Evolutionary conservation across 129 eudicot species (phyloP), one percentile per base, ranked within the genome.

Genomic region (Erigeron canadensis): DNA sequence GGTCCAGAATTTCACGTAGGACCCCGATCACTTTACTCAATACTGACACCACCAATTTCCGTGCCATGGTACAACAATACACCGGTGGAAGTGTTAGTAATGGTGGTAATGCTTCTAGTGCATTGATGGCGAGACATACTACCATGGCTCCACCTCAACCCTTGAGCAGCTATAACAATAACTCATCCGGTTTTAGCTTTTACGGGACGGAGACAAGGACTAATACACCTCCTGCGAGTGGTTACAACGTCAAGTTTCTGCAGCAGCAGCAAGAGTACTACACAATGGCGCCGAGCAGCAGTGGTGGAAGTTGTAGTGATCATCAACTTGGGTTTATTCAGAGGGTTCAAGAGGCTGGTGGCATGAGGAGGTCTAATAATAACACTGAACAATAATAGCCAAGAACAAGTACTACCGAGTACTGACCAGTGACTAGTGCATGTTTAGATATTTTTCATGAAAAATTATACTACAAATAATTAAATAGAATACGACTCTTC

Each of bases 21-120:
- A 88, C 91, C 22, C 97, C 97, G 0, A 86, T 87, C 56, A 91
- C 97, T 47, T 75, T 91, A 7, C 86, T 91, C 55, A 91, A 76
- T 75, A 91, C 97, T 4, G 97, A 91, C 82, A 68, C 89, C 18
- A 74, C 95, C 73, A 91, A 91, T 75, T 91, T 91, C 67, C 83
- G 97, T n/a, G 95, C 97, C 78, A 86, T 91, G 97, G 97, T 91
- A 69, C 97, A 91, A 55, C 86, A 79, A 34, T 88, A 83, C 80
- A 91, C 97, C 28, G 97, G 97, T 2, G 88, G 84, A 12, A 7
- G 19, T 10, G 43, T 69, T 34, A 95, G 97, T 2, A 87, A 83
- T 9, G 5, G 19, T 10, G 68, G 59, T 41, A 39, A 4, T 16
- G 69, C 23, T 43, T 39, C 75, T 45, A 37, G 68, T 18, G 50